Base-by-base conservation (phyloP, 768 basidiomycete species). In the Rhodotorula babjevae region DNA sequence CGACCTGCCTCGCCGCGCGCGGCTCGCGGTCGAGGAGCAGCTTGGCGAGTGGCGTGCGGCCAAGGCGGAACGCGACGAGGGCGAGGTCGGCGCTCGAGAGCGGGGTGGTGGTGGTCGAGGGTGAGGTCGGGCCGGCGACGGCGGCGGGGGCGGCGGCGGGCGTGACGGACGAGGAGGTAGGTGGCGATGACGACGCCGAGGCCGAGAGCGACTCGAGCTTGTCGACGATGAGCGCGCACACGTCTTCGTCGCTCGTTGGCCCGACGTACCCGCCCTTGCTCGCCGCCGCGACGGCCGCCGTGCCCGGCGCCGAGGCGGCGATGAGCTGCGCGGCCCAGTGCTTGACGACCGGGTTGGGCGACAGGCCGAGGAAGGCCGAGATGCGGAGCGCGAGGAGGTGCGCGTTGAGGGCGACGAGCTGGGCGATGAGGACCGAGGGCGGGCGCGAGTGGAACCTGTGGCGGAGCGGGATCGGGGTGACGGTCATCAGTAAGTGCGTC, bases 271-370 rank as follows among this genome's bases (percentile, higher is more conserved):
- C 7, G 52, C 44, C 14, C 40, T 27, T 9, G 52, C 53, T 19
- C n/a, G 56, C 18, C 40, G 29, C 44, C 27, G 4, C 9, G 36
- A 9, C 36, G 36, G 36, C 16, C 2, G 50, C 29, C 2, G 56
- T 58, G 21, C 7, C 83, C 82, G 68, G 87, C 86, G 66, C 33
- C 12, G 67, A 65, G 0, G 83, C 81, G 10, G 87, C 80, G 68
- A 99, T 96, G 81, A 96, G 95, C 2, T 92, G 89, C 70, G 88
- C 88, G 1, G 96, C 96, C 96, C 96, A 99, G 79, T 98, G 95
- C 74, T 89, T 91, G 55, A 99, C 83, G 1, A 72, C 93, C 0
- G 87, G 85, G 74, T 93, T 90, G 1, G 93, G 90, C 63, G 90
- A 89, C 58, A 98, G 84, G 25, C 86, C 85, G 44, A 98, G 85